Conservation (phyloP, 345 rosid genomes). For the Hevea brasiliensis region DNA sequence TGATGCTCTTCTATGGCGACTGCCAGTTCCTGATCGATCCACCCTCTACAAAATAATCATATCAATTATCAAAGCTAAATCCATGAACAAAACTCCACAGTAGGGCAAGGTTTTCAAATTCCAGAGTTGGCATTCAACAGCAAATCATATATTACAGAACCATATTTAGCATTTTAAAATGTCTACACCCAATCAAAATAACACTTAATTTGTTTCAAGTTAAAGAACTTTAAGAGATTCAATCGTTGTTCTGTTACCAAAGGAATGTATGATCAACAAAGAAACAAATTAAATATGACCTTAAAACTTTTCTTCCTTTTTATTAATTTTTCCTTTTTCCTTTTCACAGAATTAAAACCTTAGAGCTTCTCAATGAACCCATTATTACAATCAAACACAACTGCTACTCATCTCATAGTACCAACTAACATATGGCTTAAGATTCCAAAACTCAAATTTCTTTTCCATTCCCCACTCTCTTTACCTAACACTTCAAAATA, state of each 20-base stretch:
- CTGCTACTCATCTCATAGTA: not conserved
- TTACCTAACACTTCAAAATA: not conserved
- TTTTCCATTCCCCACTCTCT: not conserved
- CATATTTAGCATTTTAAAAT: not conserved
- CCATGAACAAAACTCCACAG: not conserved
- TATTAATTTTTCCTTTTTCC: not conserved
- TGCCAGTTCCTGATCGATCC: slow-evolving; percentile 81
- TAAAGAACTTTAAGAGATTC: not conserved
- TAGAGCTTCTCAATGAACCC: not conserved
- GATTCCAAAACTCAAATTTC: not conserved
- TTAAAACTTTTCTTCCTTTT: not conserved
- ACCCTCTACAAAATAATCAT: slow-evolving; percentile 56
- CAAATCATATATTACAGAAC: not conserved
- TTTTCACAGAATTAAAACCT: not conserved
- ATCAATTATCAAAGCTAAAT: slow-evolving; percentile 1
- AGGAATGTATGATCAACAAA: not conserved
- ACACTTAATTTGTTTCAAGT: not conserved
- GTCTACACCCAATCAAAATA: slow-evolving; percentile 1
- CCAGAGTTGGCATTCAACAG: not conserved
- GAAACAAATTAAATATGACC: not conserved
- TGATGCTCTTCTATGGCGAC: slow-evolving; percentile 70
- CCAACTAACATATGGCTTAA: slow-evolving; percentile 7
- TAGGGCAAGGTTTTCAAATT: not conserved
- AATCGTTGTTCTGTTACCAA: not conserved
- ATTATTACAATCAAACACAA: not conserved